Evolutionary conservation across 2,329 filamentous ascomycete genomes (phyloP), one percentile per base, ranked within the genome.

Genomic region (Cytospora piceae): DNA sequence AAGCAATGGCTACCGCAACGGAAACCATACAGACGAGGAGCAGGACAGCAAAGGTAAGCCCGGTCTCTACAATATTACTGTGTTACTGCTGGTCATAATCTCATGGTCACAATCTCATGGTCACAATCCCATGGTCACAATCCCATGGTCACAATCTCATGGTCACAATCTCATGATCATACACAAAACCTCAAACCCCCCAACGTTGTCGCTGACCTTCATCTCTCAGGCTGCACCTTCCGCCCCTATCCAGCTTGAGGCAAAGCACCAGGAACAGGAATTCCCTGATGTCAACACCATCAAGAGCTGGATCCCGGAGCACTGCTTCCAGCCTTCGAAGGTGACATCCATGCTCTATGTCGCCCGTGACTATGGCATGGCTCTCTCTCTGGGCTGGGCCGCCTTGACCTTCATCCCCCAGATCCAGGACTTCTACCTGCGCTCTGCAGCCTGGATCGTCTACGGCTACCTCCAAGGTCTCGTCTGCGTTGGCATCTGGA

Each of bases 401-500:
- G 84, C 83, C 31, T 75, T 85, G 58, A 82, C 79, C 66, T 84
- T 81, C 74, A 87, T 88, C 72, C 82, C 83, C 59, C 72, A 75
- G 59, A 77, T 88, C 63, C 75, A 79, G 64, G 79, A 80, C 68
- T 72, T 76, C 39, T 71, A 73, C 67, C 72, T 81, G 56, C 83
- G 84, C 66, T 72, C 76, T 64, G 71, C 77, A 14, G 81, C 83
- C 65, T 90, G 86, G 86, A 77, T 78, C 34, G 74, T 77, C 53
- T 91, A 91, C 74, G 83, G 85, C 69, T 89, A 87, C 74, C 71
- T 85, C 55, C 87, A 90, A 77, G 88, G 89, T 59, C 82, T 89
- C 32, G 78, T 90, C 70, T 86, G 87, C 74, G 90, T 87, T 3
- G 89, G 89, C 4, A 77, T 91, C 70, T 91, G 89, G 89, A 88